phyloP scores from a whole-genome alignment of 352 stramenopile genomes.

The Pythium scleroteichum region DNA sequence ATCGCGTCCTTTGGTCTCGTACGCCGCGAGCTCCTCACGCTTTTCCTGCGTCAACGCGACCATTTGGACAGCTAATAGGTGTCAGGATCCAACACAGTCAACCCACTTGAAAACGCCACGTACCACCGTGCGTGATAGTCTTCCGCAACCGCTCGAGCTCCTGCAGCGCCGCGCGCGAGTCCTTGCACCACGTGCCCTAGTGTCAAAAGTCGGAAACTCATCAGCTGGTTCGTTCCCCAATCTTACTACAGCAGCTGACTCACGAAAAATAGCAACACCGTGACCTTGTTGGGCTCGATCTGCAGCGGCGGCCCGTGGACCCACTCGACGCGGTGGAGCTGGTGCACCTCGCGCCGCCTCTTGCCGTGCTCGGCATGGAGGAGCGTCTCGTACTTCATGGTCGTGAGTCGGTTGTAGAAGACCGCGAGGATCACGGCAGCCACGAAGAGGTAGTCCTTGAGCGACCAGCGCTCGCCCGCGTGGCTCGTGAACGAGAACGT shows the following conservation, averaged over 20 bases:
- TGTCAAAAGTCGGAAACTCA: background rate
- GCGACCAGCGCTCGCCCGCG: constrained; percentile 40
- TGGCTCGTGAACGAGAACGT: constrained; percentile 44
- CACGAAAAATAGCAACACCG: constrained; percentile 81
- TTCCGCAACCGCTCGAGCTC: constrained; percentile 47
- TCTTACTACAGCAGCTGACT: too few species aligned
- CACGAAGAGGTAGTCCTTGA: constrained; percentile 70
- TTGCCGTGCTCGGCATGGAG: constrained; percentile 35
- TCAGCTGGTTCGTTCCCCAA: too few species aligned
- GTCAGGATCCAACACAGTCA: too few species aligned
- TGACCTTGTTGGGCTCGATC: constrained; percentile 62
- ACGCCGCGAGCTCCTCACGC: constrained; percentile 59
- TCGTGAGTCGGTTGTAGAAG: constrained; percentile 53
- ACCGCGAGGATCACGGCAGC: constrained; percentile 51
- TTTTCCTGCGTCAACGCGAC: constrained; percentile 71
- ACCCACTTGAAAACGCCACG: background rate
- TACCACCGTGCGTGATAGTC: constrained; percentile 38
- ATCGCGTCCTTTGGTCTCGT: constrained; percentile 52
- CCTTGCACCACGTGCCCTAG: constrained; percentile 65
- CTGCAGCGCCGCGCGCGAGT: constrained; percentile 51
- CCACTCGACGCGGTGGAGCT: constrained; percentile 55
- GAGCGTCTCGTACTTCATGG: constrained; percentile 55
- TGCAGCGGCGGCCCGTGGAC: constrained; percentile 50
- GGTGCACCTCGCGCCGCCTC: constrained; percentile 18
- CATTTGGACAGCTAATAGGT: constrained; percentile 53